phyloP scores from a whole-genome alignment of 2,329 filamentous ascomycete species.

The Ascomycota sp. region DNA sequence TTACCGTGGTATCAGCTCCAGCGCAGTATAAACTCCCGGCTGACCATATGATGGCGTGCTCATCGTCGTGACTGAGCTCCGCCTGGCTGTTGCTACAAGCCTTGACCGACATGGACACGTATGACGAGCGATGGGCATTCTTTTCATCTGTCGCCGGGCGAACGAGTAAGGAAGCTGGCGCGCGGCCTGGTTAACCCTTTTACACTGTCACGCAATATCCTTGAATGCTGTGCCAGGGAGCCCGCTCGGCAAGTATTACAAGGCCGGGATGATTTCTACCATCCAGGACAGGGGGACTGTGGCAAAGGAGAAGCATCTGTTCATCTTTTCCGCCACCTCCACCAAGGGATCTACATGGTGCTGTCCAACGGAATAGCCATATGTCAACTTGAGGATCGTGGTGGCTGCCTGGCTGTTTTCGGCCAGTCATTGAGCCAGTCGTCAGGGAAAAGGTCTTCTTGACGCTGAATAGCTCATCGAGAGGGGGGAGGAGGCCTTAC shows the following conservation, averaged over 20 bases:
- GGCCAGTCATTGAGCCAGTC: too few relatives aligned
- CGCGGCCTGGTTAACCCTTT: not conserved
- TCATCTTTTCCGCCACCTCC: not conserved
- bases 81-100: not conserved
- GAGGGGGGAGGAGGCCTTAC: not conserved
- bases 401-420: not conserved
- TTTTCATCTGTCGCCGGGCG: not conserved
- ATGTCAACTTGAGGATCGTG: not conserved
- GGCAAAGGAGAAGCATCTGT: not conserved
- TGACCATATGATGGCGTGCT: conserved; percentile 1
- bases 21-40: conserved; percentile 1
- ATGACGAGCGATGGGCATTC: not conserved
- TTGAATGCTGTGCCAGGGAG: not conserved
- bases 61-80: not conserved
- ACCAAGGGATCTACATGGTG: not conserved
- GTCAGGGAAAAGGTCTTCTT: too few relatives aligned
- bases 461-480: not conserved
- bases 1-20: conserved; percentile 3
- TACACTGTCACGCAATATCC: not conserved
- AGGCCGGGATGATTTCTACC: not conserved
- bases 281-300: not conserved
- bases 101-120: too few relatives aligned
- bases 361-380: not conserved
- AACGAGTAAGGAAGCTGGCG: not conserved
- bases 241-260: not conserved